Conservation (phyloP, 164 flowering plant genomes). For the Stephania japonica region DNA sequence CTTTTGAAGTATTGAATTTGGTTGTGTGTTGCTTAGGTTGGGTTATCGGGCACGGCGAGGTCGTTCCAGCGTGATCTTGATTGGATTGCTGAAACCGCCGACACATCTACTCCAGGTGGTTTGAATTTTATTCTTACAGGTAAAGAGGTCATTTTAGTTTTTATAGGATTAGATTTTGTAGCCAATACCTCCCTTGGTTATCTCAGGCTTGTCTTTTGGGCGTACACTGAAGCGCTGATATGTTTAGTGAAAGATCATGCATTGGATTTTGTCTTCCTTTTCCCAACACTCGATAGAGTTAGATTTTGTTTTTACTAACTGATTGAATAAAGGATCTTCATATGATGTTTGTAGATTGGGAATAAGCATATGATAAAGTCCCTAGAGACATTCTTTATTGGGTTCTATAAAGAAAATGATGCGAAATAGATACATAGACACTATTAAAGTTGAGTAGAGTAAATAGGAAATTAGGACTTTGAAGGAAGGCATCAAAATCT, state of each 20-base stretch:
- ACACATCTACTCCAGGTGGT: conserved; percentile 78
- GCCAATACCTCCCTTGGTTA: neutral
- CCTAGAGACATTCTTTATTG: too few relatives aligned
- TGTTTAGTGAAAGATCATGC: neutral
- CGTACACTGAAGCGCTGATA: neutral
- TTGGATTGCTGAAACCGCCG: conserved; percentile 80
- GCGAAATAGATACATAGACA: too few relatives aligned
- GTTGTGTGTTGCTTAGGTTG: conserved; percentile 46
- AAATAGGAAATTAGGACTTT: too few relatives aligned
- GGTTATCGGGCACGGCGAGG: conserved; percentile 79
- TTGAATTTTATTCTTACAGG: conserved; percentile 80
- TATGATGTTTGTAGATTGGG: too few relatives aligned
- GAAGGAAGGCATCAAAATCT: too few relatives aligned
- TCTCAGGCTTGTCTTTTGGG: neutral
- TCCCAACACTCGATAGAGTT: neutral
- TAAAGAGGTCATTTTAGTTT: conserved; percentile 24
- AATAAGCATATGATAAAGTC: too few relatives aligned
- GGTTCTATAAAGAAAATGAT: too few relatives aligned
- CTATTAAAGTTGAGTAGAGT: too few relatives aligned
- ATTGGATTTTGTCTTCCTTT: too few relatives aligned
- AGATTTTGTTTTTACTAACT: neutral
- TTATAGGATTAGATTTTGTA: neutral
- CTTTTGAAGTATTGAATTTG: too few relatives aligned
- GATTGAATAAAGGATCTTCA: too few relatives aligned
- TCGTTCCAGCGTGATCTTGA: conserved; percentile 85